Base-by-base conservation (phyloP, 495 filamentous ascomycete species). In the Friedmanniomyces endolithicus region DNA sequence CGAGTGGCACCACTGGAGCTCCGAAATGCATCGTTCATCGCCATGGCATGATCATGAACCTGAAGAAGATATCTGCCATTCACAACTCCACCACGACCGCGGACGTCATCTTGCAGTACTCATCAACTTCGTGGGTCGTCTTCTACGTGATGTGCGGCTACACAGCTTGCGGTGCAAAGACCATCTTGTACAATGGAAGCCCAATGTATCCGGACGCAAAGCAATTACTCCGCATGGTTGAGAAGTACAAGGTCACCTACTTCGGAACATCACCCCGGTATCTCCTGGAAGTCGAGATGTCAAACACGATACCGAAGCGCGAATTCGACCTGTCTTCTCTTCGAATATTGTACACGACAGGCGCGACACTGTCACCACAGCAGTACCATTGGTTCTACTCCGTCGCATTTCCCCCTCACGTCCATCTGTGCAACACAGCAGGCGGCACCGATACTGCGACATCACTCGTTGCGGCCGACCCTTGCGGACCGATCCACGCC, bases 381-480 rank as follows among this genome's bases (percentile, higher is more conserved):
- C 71, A 86, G 43, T 88, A 86, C 63, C 77, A 84, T 53, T 90
- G 86, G 86, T 88, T 90, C 73, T 90, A 90, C 68, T 82, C 87
- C 66, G 64, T 64, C 19, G 84, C 76, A 12, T 89, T 90, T 65
- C 84, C 85, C 0, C 31, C 73, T 1, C 63, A 69, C 58, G 73
- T 78, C 3, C 85, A 85, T 6, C 72, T 90, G 4, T 73, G 67
- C 52, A 90, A 90, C 62, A 83, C 88, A 46, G 84, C 84, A 0
- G 86, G 86, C 12, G 86, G 86, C 51, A 89, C 86, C 17, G 86
- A 90, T 72, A 74, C 88, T 34, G 81, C 84, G 20, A 85, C 80
- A 7, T 84, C 78, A 53, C 86, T 90, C 59, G 83, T 77, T 24
- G 68, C 74, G 27, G 78, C 79, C 56, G 88, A 89, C 61, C 82